Conservation (phyloP, 176 grass and related monocot species). For the Oryza punctata region DNA sequence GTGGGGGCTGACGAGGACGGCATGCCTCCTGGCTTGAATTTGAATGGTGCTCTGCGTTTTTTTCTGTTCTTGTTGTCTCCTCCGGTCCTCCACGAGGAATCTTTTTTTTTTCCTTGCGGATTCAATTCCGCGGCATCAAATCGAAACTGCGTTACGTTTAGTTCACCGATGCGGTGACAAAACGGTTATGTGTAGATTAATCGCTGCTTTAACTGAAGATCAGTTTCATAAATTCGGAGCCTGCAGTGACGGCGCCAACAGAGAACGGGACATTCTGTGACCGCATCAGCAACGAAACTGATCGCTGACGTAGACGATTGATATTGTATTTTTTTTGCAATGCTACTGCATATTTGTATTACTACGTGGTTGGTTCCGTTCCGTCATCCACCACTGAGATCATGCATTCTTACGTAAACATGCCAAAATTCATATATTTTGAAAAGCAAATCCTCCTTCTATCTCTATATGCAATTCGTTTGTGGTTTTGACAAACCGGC, state of each 20-base stretch:
- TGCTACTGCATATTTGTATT: not conserved
- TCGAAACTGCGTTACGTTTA: not conserved
- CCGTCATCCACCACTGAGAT: not conserved
- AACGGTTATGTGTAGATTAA: not conserved
- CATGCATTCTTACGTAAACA: not conserved
- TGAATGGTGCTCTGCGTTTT: not conserved
- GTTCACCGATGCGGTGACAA: not conserved
- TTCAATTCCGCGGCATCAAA: not conserved
- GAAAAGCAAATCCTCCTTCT: not conserved
- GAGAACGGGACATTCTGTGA: not conserved
- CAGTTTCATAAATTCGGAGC: not conserved
- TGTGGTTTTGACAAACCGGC: no score
- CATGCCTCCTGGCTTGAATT: not conserved
- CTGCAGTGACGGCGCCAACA: not conserved
- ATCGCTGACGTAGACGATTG: not conserved
- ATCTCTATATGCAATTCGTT: not conserved
- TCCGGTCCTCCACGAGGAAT: constrained; percentile 1
- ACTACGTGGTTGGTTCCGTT: not conserved
- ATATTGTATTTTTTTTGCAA: not conserved
- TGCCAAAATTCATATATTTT: not conserved
- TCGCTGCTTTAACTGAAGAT: not conserved
- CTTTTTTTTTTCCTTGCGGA: not conserved
- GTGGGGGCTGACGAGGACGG: constrained; percentile 34
- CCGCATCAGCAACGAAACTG: not conserved
- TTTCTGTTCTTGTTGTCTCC: not conserved